Evolutionary conservation across 129 eudicot genomes (phyloP), one percentile per base, ranked within the genome.

Genomic region (Tagetes erecta): DNA sequence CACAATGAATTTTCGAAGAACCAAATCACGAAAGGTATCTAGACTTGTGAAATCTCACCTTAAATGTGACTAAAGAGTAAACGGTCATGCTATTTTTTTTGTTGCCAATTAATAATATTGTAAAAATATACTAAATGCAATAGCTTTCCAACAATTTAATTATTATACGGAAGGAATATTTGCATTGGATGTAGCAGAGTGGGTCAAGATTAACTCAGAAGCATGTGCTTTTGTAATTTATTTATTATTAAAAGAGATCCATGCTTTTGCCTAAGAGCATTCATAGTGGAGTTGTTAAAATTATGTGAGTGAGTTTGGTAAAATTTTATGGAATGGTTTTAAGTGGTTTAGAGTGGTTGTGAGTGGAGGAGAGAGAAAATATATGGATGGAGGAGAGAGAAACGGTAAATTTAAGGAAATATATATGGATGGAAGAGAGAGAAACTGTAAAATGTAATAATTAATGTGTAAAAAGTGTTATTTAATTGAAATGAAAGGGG

Each of bases 131-230:
- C 11, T 67, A 53, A 42, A 42, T 5, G 5, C 5, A 14, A 62
- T 38, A 68, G 42, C 68, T 76, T 45, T 34, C 64, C 65, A 50
- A 11, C 64, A 7, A 8, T 59, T 6, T 2, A 62, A 33, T 40
- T 65, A 50, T 64, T 39, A 68, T 46, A 63, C 4, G 30, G 52
- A 72, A 71, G 73, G 83, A 79, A 79, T 72, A 79, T 79, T 34
- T 72, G 83, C 83, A 42, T 79, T 30, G 74, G 78, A 53, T 72
- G 36, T 64, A 42, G 62, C 51, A 64, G 74, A 56, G 51, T 14
- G 20, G 57, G 52, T 72, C 72, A 64, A 70, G 35, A 71, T 64
- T 20, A 51, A 49, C 78, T 79, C 63, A 55, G 78, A 52, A 53
- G 44, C 83, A 79, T n/a, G 70, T 38, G 70, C 47, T 10, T 79